Evolutionary conservation across 352 stramenopile species (phyloP).

Genomic region (Globisporangium cystogenes): DNA sequence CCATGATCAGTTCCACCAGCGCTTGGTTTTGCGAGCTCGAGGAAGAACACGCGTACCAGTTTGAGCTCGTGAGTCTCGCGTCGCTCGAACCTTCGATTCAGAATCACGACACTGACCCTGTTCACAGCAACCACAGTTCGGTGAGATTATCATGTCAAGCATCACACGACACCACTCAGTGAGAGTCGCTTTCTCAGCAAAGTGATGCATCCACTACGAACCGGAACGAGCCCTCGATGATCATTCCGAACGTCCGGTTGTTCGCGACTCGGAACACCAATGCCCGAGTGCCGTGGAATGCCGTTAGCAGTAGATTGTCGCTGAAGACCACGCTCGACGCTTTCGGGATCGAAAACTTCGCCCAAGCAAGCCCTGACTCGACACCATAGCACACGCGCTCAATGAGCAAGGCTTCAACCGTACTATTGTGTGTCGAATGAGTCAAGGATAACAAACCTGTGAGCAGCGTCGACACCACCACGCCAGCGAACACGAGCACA

Average conservation of each 20-base stretch:
- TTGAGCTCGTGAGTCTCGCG: conserved; percentile 48
- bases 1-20: no score
- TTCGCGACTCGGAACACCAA: conserved; percentile 60
- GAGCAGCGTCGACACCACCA: conserved; percentile 42
- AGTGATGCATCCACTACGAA: conserved; percentile 10
- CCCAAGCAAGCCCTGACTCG: conserved; percentile 39
- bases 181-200: no score
- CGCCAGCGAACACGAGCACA: conserved; percentile 33
- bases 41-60: conserved; percentile 14
- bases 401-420: no score
- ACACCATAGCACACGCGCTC: no score
- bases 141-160: no score
- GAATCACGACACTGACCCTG: conserved; percentile 45
- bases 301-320: conserved; percentile 37
- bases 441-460: conserved; percentile 23
- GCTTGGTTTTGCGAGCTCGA: no score
- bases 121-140: no score
- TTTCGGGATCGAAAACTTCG: conserved; percentile 62
- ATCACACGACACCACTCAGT: no score
- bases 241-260: conserved; percentile 39
- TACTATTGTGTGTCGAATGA: no score
- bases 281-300: conserved; percentile 41
- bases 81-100: conserved; percentile 35
- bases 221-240: conserved; percentile 58
- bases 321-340: conserved; percentile 44